Evolutionary conservation across 345 rosid species (phyloP).

Genomic region (Laguncularia racemosa): DNA sequence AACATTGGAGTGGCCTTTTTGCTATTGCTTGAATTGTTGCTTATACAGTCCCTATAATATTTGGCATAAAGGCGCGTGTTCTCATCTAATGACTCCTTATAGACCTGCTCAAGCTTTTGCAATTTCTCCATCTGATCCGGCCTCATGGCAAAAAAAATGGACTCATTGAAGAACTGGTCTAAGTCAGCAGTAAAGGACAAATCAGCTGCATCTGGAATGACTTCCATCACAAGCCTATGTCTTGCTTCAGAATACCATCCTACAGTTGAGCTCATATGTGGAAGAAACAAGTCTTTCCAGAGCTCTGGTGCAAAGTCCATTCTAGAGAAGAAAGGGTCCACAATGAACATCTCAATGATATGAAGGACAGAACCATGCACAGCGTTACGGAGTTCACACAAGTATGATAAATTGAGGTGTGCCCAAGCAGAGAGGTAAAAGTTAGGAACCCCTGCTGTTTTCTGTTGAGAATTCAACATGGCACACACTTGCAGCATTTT

Average conservation of each 20-base stretch:
- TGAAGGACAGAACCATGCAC: constrained; percentile 31
- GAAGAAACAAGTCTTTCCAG: constrained; percentile 59
- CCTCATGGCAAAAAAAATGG: constrained; percentile 38
- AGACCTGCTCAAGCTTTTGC: constrained; percentile 45
- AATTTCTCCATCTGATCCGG: constrained; percentile 54
- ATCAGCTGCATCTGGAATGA: constrained; percentile 47
- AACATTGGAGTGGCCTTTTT: constrained; percentile 51
- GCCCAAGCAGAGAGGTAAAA: constrained; percentile 75
- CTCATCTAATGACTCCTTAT: constrained; percentile 50
- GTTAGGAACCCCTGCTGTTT: constrained; percentile 65
- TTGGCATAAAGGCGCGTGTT: constrained; percentile 51
- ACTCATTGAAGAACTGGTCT: constrained; percentile 53
- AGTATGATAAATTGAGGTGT: constrained; percentile 47
- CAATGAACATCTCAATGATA: constrained; percentile 49
- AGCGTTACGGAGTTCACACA: constrained; percentile 41
- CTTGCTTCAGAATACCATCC: constrained; percentile 66
- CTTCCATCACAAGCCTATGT: constrained; percentile 49
- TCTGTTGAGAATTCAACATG: constrained; percentile 39
- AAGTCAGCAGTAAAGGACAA: constrained; percentile 47
- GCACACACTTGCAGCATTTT: constrained; percentile 68
- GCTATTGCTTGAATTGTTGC: constrained; percentile 21
- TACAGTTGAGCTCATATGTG: constrained; percentile 51
- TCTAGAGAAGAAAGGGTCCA: constrained; percentile 65
- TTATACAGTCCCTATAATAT: constrained; percentile 44
- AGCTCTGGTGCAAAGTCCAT: constrained; percentile 58